Base-by-base conservation (phyloP, 2,329 filamentous ascomycete genomes). In the Aspergillus sp. region DNA sequence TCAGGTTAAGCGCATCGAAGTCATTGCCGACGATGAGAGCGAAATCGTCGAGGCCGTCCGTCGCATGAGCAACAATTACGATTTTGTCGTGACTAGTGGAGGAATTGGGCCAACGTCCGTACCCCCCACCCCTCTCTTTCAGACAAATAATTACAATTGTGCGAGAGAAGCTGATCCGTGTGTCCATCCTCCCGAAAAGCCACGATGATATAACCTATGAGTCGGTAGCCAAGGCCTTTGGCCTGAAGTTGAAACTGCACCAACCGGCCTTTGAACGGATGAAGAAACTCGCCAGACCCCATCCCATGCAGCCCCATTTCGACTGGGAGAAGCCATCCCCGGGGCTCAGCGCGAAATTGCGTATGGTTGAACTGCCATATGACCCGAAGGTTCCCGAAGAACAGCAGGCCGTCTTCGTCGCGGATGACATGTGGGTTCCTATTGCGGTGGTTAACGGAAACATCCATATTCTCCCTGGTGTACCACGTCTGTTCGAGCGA, bases 121-220 rank as follows among this genome's bases (percentile, higher is more conserved):
- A 49, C 53, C 48, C 32, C n/a, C n/a, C n/a, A n/a, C n/a, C n/a
- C 33, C 45, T 49, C 23, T 20, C 43, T 47, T 20, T 19, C 17
- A 38, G 32, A 27, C n/a, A 43, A n/a, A 20, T 10, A 27, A 30
- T 23, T 10, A 30, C 5, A 25, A 32, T 7, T 13, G 23, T 32
- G 5, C 13, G 15, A 37, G 33, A 6, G 17, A 37, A 37, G 33
- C 33, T 37, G 33, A 37, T 37, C n/a, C 33, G 17, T 4, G 33
- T 37, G 17, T 7, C n/a, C 13, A 37, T 19, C 33, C n/a, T 3
- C 7, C 3, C 19, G n/a, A 44, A 53, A 58, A 94, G 88, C 48
- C 91, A 97, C 74, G 93, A 98, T 69, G 93, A 98, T 65, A 97
- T 97, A 58, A 97, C 93, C 22, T 98, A 98, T 72, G 78, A 87